A percentile compares a stretch with the other conserved stretches of the same genome.
These are phyloP conservation scores for Ophiostoma fasciatum DNA, from an alignment of 2,329 filamentous ascomycete species.

Conservation along the genomic window DNA sequence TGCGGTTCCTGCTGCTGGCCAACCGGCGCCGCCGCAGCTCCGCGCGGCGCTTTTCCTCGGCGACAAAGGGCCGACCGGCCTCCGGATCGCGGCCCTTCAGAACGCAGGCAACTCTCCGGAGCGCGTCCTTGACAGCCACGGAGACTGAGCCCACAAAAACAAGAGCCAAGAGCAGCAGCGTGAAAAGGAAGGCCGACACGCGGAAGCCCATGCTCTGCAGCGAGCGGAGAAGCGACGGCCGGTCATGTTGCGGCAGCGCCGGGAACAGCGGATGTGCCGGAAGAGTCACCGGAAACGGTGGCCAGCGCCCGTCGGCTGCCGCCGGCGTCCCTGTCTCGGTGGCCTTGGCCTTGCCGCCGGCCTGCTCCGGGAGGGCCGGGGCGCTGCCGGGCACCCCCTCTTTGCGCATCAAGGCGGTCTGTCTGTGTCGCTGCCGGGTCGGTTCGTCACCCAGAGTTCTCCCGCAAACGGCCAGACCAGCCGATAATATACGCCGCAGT, in stretches of 20 bases:
- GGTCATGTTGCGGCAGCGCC: slow-evolving; percentile 67
- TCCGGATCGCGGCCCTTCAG: slow-evolving; percentile 47
- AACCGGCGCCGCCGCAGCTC: slow-evolving; percentile 38
- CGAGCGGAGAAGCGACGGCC: slow-evolving; percentile 49
- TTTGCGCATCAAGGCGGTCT: no score
- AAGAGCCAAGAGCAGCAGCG: slow-evolving; percentile 58
- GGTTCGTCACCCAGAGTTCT: no score
- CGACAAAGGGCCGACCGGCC: slow-evolving; percentile 48
- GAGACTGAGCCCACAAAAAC: slow-evolving; percentile 64
- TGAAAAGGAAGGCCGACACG: slow-evolving; percentile 57
- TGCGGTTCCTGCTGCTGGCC: slow-evolving; percentile 49
- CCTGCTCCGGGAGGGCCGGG: no score
- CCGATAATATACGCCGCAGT: no score
- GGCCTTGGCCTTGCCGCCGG: no score
- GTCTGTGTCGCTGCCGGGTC: no score
- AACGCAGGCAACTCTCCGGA: slow-evolving; percentile 33
- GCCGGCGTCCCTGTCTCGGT: no score
- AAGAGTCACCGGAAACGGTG: no score
- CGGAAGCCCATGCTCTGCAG: slow-evolving; percentile 53
- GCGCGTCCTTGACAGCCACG: slow-evolving; percentile 43
- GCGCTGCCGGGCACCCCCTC: no score
- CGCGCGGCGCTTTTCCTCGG: slow-evolving; percentile 52
- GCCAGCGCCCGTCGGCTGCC: no score
- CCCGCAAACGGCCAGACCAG: no score
- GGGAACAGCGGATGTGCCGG: slow-evolving; percentile 80